Evolutionary conservation across 164 flowering plant genomes (phyloP), one percentile per base, ranked within the genome.

Genomic region (Santalum album): DNA sequence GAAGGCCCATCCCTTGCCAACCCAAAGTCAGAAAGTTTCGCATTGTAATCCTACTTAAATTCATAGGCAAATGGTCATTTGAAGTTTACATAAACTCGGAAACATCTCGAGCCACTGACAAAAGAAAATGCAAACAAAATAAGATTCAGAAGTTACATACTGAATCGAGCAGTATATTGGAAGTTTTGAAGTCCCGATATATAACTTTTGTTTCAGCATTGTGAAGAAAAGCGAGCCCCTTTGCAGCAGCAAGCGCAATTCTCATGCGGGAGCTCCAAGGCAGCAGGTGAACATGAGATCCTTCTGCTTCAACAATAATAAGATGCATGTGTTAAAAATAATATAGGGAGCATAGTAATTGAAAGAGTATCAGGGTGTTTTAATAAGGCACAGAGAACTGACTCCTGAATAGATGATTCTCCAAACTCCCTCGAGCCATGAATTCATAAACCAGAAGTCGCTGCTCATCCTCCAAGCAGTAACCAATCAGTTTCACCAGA

Each of bases 1-100:
- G 77, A 74, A 12, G 94, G 94, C 24, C 87, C 94, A 45, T 83
- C 78, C 53, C 84, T 79, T 2, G 89, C 94, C 51, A 86, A 58
- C 49, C 94, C 94, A 62, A 85, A 85, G 69, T 85, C 94, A 38
- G 89, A 85, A 54, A 85, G 83, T 24, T 81, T 86, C 46, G 89
- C 85, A 70, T 75, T 76, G 74, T 65, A 83, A 38, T 75, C 52
- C 81, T 81, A 79, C 12, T 46, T 6, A 20, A 56, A 58, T 54
- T 53, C 27, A 45, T 34, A 44, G 25, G 20, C 18, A 43, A 47
- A 11, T 14, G 12, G 22, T 12, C 20, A 38, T 24, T 15, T 7
- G 23, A 12, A n/a, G 55, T 49, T 25, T 25, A 12, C 9, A 39
- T 40, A 32, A 62, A 29, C 17, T 27, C 21, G 21, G 21, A 44